A percentile compares a stretch with the other conserved stretches of the same genome.
Conservation (phyloP, 129 eudicot species). For the Chrysanthemum lavandulifolium region DNA sequence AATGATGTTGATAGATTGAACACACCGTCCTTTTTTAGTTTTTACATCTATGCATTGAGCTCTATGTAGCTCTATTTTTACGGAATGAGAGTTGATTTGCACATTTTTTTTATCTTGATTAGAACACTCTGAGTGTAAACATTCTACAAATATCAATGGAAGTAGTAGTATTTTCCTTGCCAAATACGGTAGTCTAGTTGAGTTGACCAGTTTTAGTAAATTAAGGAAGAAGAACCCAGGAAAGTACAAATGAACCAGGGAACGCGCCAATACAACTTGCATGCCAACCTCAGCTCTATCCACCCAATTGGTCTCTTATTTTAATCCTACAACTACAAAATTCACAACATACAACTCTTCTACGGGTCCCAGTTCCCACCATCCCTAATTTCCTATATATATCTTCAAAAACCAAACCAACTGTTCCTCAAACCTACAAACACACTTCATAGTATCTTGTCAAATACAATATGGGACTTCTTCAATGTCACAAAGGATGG, state of each 20-base stretch:
- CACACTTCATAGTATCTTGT: not conserved
- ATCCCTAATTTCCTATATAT: slow-evolving; percentile 1
- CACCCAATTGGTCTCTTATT: not conserved
- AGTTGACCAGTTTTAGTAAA: too few species aligned
- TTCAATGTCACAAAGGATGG: slow-evolving; percentile 32
- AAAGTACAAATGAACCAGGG: not conserved
- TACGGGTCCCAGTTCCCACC: slow-evolving; percentile 13
- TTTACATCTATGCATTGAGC: too few species aligned
- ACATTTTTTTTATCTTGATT: too few species aligned
- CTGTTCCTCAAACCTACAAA: slow-evolving; percentile 19
- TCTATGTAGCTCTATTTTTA: too few species aligned
- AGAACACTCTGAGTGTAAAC: too few species aligned
- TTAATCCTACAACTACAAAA: slow-evolving; percentile 2
- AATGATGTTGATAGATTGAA: too few species aligned
- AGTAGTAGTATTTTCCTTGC: too few species aligned
- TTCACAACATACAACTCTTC: slow-evolving; percentile 5
- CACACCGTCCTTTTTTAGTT: too few species aligned
- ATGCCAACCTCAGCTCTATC: slow-evolving; percentile 20
- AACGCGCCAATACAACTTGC: slow-evolving; percentile 28
- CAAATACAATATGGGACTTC: slow-evolving; percentile 43
- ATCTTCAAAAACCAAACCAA: not conserved
- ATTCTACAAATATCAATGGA: too few species aligned
- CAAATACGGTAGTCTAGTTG: too few species aligned
- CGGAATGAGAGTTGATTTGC: too few species aligned
- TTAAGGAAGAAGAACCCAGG: not conserved